Percentiles rank a stretch among this genome's conserved stretches.
Conservation (phyloP, 495 filamentous ascomycete species). For the Penicillium pulvis region DNA sequence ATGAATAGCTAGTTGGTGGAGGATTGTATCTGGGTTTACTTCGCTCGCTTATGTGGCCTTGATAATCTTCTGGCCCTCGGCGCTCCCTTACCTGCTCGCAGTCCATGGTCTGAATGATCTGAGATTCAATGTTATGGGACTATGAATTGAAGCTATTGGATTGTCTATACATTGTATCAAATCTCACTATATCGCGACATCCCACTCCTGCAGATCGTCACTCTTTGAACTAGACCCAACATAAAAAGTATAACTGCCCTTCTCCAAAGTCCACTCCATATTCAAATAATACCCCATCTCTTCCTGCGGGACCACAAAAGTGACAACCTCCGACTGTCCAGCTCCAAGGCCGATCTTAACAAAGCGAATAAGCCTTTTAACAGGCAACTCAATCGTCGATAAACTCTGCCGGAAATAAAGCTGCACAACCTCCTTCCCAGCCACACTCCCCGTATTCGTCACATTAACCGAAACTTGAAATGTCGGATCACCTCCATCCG, state of each 20-base stretch:
- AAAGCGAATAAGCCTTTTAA: slow-evolving; percentile 6
- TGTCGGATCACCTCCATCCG: neutral
- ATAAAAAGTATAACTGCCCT: neutral
- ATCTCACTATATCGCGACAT: neutral
- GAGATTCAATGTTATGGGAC: too few species aligned
- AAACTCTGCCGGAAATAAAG: neutral
- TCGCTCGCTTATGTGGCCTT: too few species aligned
- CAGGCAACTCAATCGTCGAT: slow-evolving; percentile 1
- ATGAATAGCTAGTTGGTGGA: too few species aligned
- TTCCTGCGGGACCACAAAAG: neutral
- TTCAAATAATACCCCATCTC: slow-evolving; percentile 2
- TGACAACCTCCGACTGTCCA: neutral
- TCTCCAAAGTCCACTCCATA: slow-evolving; percentile 5
- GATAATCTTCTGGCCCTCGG: too few species aligned
- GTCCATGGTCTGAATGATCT: too few species aligned
- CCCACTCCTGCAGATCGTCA: slow-evolving; percentile 1
- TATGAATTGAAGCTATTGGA: too few species aligned
- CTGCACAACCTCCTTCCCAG: slow-evolving; percentile 3
- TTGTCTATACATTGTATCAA: too few species aligned
- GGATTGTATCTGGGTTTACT: too few species aligned
- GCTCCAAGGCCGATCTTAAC: neutral
- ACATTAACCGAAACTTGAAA: slow-evolving; percentile 1
- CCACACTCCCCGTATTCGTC: neutral
- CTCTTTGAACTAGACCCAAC: neutral
- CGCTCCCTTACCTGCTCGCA: too few species aligned